Evolutionary conservation across 2,329 filamentous ascomycete genomes (phyloP).

Genomic region (Clonostachys rhizophaga): DNA sequence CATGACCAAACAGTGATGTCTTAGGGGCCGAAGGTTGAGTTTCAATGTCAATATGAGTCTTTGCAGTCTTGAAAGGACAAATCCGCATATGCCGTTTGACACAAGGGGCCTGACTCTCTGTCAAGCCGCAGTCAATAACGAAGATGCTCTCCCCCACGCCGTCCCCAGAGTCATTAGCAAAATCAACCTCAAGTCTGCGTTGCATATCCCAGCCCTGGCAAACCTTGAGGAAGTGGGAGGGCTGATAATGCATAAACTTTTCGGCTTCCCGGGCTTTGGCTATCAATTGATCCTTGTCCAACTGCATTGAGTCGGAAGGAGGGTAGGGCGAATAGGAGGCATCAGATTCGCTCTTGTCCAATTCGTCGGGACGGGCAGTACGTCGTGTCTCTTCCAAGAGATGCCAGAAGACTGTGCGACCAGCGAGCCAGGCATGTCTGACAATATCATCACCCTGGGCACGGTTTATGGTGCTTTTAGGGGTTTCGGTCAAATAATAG

Average conservation of each 20-base stretch:
- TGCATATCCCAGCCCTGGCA: conserved; percentile 93
- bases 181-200: conserved; percentile 80
- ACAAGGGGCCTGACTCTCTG: conserved; percentile 43
- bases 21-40: conserved; percentile 1
- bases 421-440: conserved; percentile 73
- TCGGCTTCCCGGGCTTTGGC: conserved; percentile 83
- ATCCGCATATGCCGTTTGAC: conserved; percentile 38
- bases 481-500: conserved; percentile 75
- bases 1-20: conserved; percentile 22
- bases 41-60: not conserved
- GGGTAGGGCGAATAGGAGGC: conserved; percentile 79
- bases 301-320: conserved; percentile 67
- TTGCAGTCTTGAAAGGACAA: not conserved
- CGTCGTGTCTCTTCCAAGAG: conserved; percentile 75
- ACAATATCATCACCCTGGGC: conserved; percentile 50
- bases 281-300: conserved; percentile 64
- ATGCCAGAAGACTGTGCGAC: conserved; percentile 75
- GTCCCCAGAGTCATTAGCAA: conserved; percentile 73
- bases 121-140: conserved; percentile 68
- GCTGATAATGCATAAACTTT: conserved; percentile 65
- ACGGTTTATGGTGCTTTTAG: conserved; percentile 47
- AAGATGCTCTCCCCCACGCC: conserved; percentile 74
- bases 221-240: conserved; percentile 70
- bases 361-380: conserved; percentile 65
- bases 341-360: conserved; percentile 60